Base-by-base conservation (phyloP, 495 filamentous ascomycete species). In the Sordaria brevicollis region DNA sequence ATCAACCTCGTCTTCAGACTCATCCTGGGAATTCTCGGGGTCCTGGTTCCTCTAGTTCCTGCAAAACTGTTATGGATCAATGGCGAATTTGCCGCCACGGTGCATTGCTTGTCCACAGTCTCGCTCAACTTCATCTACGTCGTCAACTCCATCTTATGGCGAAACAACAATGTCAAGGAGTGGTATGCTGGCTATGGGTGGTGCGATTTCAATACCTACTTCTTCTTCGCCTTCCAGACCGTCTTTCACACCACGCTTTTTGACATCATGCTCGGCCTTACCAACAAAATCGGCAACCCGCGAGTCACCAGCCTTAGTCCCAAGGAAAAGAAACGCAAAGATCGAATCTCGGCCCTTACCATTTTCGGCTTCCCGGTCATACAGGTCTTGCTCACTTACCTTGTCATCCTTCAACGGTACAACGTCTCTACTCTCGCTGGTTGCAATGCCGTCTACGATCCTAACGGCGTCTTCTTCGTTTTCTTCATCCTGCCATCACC, bases 111-210 rank as follows among this genome's bases (percentile, higher is more conserved):
- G 71, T 92, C 88, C 85, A 82, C 89, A 67, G 77, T 88, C 25
- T 21, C 91, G 10, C 76, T 88, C 74, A 93, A 94, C 77, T 7
- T 90, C 25, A 83, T 89, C 77, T 89, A 85, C 72, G 86, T 92
- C 72, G 74, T 91, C 83, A 97, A 97, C 77, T 84, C 91, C 10
- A 75, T 95, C 41, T 86, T 96, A 68, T 99, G 95, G 95, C 87
- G 86, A 31, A 87, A 84, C 17, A 89, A 95, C 76, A 83, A 94
- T 72, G 81, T 89, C 41, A 74, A 76, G 0, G 77, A 73, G 5
- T 94, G 91, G 89, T 98, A 86, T 84, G 81, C 86, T 68, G 95
- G 95, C 25, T 75, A 81, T 4, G 90, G 88, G 1, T 87, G 93
- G 70, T 99, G 95, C 76, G 95, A 99, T 79, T 76, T 97, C 33